Evolutionary conservation across 176 grass and related monocot species (phyloP).

Genomic region (Ampelocalamus luodianensis): DNA sequence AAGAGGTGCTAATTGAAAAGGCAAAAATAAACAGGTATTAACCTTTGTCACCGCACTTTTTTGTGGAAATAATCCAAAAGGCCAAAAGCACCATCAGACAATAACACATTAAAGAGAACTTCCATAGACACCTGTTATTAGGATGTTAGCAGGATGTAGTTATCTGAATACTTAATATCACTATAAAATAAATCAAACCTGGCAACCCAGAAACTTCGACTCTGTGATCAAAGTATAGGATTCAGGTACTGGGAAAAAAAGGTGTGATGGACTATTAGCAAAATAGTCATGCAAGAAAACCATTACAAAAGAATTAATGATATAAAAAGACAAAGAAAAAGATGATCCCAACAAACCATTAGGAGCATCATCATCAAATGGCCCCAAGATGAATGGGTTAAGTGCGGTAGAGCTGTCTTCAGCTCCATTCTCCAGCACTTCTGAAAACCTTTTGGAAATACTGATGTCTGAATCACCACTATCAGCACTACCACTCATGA

Average conservation of each 20-base stretch:
- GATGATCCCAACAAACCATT: slow-evolving; percentile 56
- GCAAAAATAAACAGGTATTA: slow-evolving; percentile 13
- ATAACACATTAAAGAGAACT: slow-evolving; percentile 65
- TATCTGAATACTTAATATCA: slow-evolving; percentile 20
- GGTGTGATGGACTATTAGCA: neutral
- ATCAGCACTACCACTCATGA: slow-evolving; percentile 43
- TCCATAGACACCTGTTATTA: slow-evolving; percentile 70
- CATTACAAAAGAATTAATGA: slow-evolving; percentile 18
- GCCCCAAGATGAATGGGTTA: slow-evolving; percentile 58
- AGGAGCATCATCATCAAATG: slow-evolving; percentile 72
- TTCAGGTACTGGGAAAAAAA: slow-evolving; percentile 69
- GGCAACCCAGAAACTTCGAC: slow-evolving; percentile 73
- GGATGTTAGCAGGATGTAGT: slow-evolving; percentile 32
- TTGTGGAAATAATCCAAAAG: slow-evolving; percentile 81
- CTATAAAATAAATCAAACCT: slow-evolving; percentile 40
- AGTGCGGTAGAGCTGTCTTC: slow-evolving; percentile 47
- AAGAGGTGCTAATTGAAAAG: slow-evolving; percentile 6
- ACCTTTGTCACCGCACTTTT: slow-evolving; percentile 89
- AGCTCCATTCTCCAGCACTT: slow-evolving; percentile 52
- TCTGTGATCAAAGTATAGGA: slow-evolving; percentile 66
- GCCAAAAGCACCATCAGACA: slow-evolving; percentile 70
- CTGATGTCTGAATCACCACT: slow-evolving; percentile 43
- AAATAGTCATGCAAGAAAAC: slow-evolving; percentile 37
- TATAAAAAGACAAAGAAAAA: slow-evolving; percentile 27
- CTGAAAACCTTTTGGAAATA: slow-evolving; percentile 56